Conservation (phyloP, 169 alveolate genomes). For the Cyclospora cayetanensis region DNA sequence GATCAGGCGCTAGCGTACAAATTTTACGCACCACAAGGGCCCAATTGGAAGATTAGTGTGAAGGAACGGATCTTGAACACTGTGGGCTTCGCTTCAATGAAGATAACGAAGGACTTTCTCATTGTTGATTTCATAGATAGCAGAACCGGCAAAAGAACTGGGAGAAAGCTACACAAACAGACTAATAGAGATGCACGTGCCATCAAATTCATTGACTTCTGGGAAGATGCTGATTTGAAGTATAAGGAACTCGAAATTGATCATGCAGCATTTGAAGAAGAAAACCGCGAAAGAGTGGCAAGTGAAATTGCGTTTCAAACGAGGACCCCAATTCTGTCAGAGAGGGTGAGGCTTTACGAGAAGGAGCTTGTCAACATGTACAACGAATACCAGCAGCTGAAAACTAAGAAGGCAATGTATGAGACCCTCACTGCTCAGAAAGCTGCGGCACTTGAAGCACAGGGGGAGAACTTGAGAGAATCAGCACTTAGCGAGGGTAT, state of each 20-base stretch:
- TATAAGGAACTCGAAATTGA: conserved; percentile 3
- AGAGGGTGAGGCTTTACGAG: conserved; percentile 33
- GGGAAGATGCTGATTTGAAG: conserved; percentile 42
- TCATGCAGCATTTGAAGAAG: conserved; percentile 50
- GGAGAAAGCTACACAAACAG: not conserved
- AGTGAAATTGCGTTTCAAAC: conserved; percentile 40
- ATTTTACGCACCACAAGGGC: conserved; percentile 43
- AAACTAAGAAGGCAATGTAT: conserved; percentile 20
- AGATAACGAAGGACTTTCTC: conserved; percentile 45
- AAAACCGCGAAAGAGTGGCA: conserved; percentile 29
- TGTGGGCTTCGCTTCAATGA: conserved; percentile 46
- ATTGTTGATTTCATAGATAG: conserved; percentile 58
- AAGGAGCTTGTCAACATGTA: conserved; percentile 13
- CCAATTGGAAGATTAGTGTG: conserved; percentile 19
- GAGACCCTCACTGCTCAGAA: conserved; percentile 47
- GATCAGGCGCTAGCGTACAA: conserved; percentile 49
- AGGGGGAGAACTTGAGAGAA: conserved; percentile 21
- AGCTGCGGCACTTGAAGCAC: not conserved
- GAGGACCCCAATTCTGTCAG: conserved; percentile 22
- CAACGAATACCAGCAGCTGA: not conserved
- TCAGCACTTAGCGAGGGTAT: conserved; percentile 6
- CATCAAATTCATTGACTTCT: conserved; percentile 3
- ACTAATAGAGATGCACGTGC: conserved; percentile 22
- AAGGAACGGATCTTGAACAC: conserved; percentile 41
- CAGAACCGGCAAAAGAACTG: not conserved